A percentile compares a stretch with the other conserved stretches of the same genome.
These are phyloP conservation scores for Verticillium nubilum DNA, from an alignment of 2,329 filamentous ascomycete species.

Conservation along the genomic window DNA sequence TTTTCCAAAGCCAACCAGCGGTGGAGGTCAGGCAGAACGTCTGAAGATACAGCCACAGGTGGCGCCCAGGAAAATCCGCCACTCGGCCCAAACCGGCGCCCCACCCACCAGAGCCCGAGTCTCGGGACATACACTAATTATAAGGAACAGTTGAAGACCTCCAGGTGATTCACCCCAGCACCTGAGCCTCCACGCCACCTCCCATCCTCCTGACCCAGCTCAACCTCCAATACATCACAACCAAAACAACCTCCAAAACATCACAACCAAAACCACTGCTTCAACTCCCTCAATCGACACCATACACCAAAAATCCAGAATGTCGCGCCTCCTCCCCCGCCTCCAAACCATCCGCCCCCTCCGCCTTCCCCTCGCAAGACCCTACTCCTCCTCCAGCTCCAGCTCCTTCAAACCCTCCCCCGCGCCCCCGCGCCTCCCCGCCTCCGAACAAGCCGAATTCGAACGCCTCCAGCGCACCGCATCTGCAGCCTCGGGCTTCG, in stretches of 20 bases:
- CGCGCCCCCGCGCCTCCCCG: conserved; percentile 78
- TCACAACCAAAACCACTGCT: not conserved
- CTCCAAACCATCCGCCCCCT: conserved; percentile 8
- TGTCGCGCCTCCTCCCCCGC: conserved; percentile 18
- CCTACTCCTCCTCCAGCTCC: conserved; percentile 20
- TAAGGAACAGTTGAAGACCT: too few species aligned
- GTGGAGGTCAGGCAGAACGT: too few species aligned
- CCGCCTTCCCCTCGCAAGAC: conserved; percentile 8
- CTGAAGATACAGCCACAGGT: too few species aligned
- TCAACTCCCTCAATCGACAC: not conserved
- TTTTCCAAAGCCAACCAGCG: too few species aligned
- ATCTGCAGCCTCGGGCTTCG: conserved; percentile 37
- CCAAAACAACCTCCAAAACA: not conserved
- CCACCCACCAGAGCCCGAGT: not conserved
- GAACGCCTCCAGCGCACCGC: conserved; percentile 73
- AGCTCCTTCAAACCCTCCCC: conserved; percentile 49
- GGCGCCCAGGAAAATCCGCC: too few species aligned
- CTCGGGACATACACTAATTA: too few species aligned
- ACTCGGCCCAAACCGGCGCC: not conserved
- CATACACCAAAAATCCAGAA: conserved; percentile 6
- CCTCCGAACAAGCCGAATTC: conserved; percentile 85
- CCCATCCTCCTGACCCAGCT: too few species aligned
- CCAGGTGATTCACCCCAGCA: too few species aligned
- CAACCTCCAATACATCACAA: not conserved
- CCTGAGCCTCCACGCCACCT: too few species aligned